Evolutionary conservation across 2,329 filamentous ascomycete species (phyloP), one percentile per base, ranked within the genome.

Genomic region (Coleophoma eucalyptorum): DNA sequence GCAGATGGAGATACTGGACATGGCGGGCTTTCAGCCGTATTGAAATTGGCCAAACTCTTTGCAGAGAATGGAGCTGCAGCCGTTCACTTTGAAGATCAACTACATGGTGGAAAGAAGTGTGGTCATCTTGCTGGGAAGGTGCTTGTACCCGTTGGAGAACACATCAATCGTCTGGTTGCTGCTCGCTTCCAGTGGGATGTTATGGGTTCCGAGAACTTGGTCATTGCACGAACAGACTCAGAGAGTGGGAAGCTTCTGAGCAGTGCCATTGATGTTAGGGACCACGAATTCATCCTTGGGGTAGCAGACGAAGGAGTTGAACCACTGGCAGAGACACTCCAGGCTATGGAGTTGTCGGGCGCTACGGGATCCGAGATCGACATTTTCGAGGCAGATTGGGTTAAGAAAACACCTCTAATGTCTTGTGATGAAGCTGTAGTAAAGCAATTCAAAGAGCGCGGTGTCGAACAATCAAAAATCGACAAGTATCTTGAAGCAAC

Each of bases 101-200:
- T 97, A 43, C 94, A 97, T 66, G 94, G 94, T 41, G 94, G 94
- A 54, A 99, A 99, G 78, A 99, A 97, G 73, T 99, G 94, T 66
- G 94, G 94, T 15, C 94, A 99, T 72, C 75, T 97, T 54, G 94
- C 94, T 1, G 94, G 94, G 59, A 99, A 97, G 69, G 94, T 97
- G 2, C 77, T 99, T 8, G 94, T 97, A 3, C 93, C 94, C 0
- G 84, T 92, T 1, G 89, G 91, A 54, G 94, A 97, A 68, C 94
- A 99, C 74, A 96, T 97, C 76, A 97, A 96, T 73, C 86, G 94
- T 26, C 83, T 99, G 4, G 86, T 91, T 18, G 92, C 94, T 2
- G 86, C 93, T 3, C 86, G 94, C 53, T 97, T 96, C 74, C 94
- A 99, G 66, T 99, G 93, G 93, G 94, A 99, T 64, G 79, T 97